Evolutionary conservation across 768 basidiomycete species (phyloP).

Genomic region (Leucosporidium scottii): DNA sequence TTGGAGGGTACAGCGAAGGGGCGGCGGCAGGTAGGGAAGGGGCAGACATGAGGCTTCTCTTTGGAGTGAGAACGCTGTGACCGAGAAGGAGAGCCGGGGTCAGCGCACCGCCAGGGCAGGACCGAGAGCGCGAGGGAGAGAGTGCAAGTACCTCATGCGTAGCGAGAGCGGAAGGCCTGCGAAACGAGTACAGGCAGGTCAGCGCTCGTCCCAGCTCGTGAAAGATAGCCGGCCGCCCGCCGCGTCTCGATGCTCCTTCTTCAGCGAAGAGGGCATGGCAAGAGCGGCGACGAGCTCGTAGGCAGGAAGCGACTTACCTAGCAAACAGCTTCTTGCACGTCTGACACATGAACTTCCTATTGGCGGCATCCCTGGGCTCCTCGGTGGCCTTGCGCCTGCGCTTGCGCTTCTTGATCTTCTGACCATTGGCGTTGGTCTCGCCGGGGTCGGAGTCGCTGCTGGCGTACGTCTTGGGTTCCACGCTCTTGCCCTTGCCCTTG

Average conservation of each 20-base stretch:
- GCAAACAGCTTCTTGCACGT: not conserved
- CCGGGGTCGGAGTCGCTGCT: no score
- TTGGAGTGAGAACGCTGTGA: conserved; percentile 1
- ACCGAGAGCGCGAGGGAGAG: not conserved
- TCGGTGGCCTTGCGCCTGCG: not conserved
- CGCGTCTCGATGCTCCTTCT: no score
- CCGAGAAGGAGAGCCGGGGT: not conserved
- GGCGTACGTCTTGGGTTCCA: no score
- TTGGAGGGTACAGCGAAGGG: not conserved
- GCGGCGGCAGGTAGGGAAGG: not conserved
- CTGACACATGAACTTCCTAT: not conserved
- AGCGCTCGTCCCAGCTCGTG: no score
- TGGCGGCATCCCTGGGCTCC: not conserved
- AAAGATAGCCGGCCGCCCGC: no score
- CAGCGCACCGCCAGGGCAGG: not conserved
- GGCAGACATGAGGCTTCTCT: not conserved
- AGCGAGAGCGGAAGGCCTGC: not conserved
- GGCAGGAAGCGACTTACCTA: not conserved
- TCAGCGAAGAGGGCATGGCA: no score
- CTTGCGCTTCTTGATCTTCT: conserved; percentile 2
- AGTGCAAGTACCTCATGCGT: not conserved
- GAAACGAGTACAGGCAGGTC: no score
- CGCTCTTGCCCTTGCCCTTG: no score
- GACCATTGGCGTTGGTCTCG: no score
- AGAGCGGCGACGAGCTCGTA: not conserved